Evolutionary conservation across 2,329 filamentous ascomycete species (phyloP).

Genomic region (Botrytis fragariae): DNA sequence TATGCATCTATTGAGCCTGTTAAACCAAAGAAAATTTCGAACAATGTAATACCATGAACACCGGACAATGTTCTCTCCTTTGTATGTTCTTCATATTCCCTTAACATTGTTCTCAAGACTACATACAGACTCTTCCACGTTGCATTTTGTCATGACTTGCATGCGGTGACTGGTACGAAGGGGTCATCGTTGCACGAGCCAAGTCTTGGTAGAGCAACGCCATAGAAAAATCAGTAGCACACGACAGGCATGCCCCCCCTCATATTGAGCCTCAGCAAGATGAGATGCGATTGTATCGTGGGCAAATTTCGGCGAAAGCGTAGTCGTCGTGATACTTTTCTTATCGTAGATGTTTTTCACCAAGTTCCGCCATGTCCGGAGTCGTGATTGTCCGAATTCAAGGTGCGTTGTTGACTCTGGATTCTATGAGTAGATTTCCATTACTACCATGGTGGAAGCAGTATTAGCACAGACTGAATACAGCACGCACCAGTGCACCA

Average conservation of each 20-base stretch:
- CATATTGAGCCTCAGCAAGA: neutral
- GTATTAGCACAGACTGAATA: neutral
- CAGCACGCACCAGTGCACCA: neutral
- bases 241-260: neutral
- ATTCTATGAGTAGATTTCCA: neutral
- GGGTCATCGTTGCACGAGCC: neutral
- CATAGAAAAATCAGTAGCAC: neutral
- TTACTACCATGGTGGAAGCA: neutral
- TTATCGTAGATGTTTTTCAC: neutral
- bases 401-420: neutral
- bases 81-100: neutral
- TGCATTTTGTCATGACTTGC: neutral
- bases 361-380: neutral
- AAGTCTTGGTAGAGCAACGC: neutral
- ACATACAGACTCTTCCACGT: neutral
- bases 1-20: neutral
- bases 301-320: neutral
- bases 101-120: conserved; percentile 1
- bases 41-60: neutral
- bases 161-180: neutral
- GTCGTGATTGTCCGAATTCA: neutral
- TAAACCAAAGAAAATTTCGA: neutral
- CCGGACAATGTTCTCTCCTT: neutral
- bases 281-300: neutral
- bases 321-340: neutral